A percentile compares a stretch with the other conserved stretches of the same genome.
Evolutionary conservation across 257 asterid genomes (phyloP).

Genomic region (Verbena officinalis): DNA sequence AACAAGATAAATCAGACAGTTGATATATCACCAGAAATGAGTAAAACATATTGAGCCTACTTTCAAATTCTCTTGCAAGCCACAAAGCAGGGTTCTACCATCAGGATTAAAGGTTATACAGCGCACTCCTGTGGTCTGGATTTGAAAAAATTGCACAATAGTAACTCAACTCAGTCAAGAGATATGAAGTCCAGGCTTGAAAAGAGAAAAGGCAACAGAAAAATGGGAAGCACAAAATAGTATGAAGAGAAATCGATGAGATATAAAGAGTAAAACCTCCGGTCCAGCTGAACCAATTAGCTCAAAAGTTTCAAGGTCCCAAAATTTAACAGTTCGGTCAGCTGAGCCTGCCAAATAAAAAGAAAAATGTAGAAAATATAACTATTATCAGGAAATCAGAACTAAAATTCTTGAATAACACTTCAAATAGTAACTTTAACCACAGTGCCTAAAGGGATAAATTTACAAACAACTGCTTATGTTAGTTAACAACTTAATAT

Average conservation of each 20-base stretch:
- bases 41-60: conserved; percentile 42
- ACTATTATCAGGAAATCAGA: conserved; percentile 20
- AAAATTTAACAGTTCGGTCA: conserved; percentile 92
- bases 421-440: conserved; percentile 19
- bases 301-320: conserved; percentile 99
- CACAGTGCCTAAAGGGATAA: conserved; percentile 14
- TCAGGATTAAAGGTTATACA: conserved; percentile 97
- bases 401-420: conserved; percentile 9
- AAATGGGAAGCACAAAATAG: conserved; percentile 2
- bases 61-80: conserved; percentile 95
- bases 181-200: background rate
- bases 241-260: conserved; percentile 14
- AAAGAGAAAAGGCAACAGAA: conserved; percentile 15
- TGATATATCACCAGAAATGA: conserved; percentile 19
- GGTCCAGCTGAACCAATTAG: conserved; percentile 96
- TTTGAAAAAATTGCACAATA: conserved; percentile 37
- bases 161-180: conserved; percentile 29
- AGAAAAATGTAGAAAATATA: conserved; percentile 25
- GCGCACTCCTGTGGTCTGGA: conserved; percentile 93
- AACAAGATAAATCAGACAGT: conserved; percentile 20
- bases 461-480: conserved; percentile 16
- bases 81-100: conserved; percentile 97
- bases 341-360: conserved; percentile 75
- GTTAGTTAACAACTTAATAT: conserved; percentile 11
- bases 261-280: conserved; percentile 59